phyloP scores from a whole-genome alignment of 2,329 filamentous ascomycete species.

The Davidsoniella neocaledoniae region DNA sequence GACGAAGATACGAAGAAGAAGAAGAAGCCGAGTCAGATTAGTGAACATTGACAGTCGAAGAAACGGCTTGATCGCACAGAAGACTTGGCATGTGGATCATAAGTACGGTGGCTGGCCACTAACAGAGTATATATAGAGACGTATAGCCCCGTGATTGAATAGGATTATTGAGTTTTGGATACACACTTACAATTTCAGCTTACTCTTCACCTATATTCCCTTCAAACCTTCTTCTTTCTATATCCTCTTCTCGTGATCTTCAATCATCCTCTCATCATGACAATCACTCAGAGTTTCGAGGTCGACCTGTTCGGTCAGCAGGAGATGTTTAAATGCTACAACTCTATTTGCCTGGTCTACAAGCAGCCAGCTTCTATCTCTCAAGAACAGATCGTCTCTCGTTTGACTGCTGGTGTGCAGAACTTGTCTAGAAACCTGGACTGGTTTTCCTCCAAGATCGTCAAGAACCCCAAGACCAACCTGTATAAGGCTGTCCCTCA shows the following conservation, averaged over 20 bases:
- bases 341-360: neutral
- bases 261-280: neutral
- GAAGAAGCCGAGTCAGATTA: too few species aligned
- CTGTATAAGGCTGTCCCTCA: neutral
- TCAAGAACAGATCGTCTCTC: neutral
- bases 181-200: too few species aligned
- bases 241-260: neutral
- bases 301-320: neutral
- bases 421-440: neutral
- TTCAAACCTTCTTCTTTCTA: neutral
- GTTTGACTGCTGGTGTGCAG: neutral
- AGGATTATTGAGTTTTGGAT: too few species aligned
- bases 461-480: neutral
- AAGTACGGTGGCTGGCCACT: too few species aligned
- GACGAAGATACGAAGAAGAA: constrained; percentile 1
- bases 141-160: too few species aligned
- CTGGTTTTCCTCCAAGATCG: neutral
- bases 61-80: too few species aligned
- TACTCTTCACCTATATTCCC: too few species aligned
- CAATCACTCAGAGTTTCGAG: neutral
- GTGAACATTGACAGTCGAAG: too few species aligned
- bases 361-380: neutral
- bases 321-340: neutral
- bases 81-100: too few species aligned
- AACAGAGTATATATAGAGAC: too few species aligned